Evolutionary conservation across 768 basidiomycete genomes (phyloP).

Genomic region (Serendipita sp.): DNA sequence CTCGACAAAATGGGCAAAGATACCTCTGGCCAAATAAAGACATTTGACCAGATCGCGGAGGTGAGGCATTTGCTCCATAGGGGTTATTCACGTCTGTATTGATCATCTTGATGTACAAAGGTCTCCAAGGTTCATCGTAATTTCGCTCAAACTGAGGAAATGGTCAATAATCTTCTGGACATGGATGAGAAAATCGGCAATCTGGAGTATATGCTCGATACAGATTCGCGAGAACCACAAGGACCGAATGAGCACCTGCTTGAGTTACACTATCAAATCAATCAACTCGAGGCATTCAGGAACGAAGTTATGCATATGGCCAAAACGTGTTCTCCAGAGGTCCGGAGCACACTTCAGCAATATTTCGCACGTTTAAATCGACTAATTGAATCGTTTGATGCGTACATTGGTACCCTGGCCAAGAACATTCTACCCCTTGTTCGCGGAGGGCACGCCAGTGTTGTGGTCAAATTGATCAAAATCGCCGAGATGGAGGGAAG

Average conservation of each 20-base stretch:
- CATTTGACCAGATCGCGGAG: conserved; percentile 90
- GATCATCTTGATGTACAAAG: conserved; percentile 24
- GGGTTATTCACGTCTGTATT: not conserved
- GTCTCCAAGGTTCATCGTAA: conserved; percentile 92
- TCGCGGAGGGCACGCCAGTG: conserved; percentile 59
- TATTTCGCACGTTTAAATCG: conserved; percentile 78
- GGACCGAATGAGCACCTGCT: conserved; percentile 83
- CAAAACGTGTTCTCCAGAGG: conserved; percentile 55
- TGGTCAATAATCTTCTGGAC: conserved; percentile 84
- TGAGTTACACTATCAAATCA: conserved; percentile 78
- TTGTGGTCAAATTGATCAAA: conserved; percentile 85
- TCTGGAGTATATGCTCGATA: conserved; percentile 60
- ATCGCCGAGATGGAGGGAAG: conserved; percentile 84
- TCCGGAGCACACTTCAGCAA: conserved; percentile 48
- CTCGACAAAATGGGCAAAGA: conserved; percentile 64
- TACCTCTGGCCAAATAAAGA: conserved; percentile 58
- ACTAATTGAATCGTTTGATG: conserved; percentile 69
- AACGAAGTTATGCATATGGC: conserved; percentile 93
- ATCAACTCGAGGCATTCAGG: conserved; percentile 81
- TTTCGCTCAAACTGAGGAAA: conserved; percentile 87
- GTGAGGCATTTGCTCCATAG: conserved; percentile 30
- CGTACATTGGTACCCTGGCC: conserved; percentile 63
- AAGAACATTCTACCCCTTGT: conserved; percentile 64
- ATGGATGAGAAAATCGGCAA: conserved; percentile 75
- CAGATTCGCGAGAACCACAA: conserved; percentile 59